Evolutionary conservation across 2,329 filamentous ascomycete species (phyloP).

Genomic region (Aspergillus hortae): DNA sequence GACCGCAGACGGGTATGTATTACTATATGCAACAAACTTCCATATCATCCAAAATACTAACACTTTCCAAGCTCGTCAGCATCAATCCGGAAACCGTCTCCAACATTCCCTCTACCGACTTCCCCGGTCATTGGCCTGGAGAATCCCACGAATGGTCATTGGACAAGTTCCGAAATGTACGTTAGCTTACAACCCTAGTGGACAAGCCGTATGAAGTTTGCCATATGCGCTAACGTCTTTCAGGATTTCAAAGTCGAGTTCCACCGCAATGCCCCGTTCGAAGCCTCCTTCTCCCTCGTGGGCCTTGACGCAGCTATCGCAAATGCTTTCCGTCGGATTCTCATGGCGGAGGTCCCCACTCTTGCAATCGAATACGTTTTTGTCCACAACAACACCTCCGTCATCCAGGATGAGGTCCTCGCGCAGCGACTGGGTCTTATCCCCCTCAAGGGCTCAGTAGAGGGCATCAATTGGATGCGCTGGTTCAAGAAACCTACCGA

Average conservation of each 20-base stretch:
- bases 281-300: constrained; percentile 85
- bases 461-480: constrained; percentile 76
- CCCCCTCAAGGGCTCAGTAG: constrained; percentile 74
- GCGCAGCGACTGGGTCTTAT: constrained; percentile 86
- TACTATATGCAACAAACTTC: neutral
- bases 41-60: constrained; percentile 12
- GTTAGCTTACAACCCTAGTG: constrained; percentile 1
- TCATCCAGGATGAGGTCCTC: constrained; percentile 96
- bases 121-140: constrained; percentile 83
- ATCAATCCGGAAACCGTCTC: constrained; percentile 89
- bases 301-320: constrained; percentile 89
- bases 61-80: constrained; percentile 64
- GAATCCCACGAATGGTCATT: constrained; percentile 82
- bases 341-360: constrained; percentile 90
- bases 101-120: constrained; percentile 84
- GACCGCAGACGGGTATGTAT: constrained; percentile 39
- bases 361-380: constrained; percentile 93
- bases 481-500: constrained; percentile 74
- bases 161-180: constrained; percentile 63
- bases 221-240: neutral
- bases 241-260: constrained; percentile 71
- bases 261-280: constrained; percentile 73
- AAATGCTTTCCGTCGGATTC: constrained; percentile 94
- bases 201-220: neutral
- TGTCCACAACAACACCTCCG: constrained; percentile 93